Evolutionary conservation across 2,329 filamentous ascomycete species (phyloP).

Genomic region (Epichloe amarillans): DNA sequence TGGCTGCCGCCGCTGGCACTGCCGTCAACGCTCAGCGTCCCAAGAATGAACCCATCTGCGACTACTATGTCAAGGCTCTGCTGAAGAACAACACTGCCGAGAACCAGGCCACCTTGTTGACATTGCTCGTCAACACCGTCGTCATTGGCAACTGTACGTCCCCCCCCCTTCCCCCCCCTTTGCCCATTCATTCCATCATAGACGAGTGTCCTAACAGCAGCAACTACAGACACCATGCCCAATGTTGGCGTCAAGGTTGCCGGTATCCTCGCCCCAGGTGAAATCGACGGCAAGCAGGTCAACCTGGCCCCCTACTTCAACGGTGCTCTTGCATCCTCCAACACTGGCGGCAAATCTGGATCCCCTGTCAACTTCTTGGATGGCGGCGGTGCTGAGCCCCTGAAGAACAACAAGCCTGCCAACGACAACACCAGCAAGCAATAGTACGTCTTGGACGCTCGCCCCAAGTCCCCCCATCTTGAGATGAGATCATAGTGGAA

Average conservation of each 20-base stretch:
- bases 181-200: no score
- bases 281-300: conserved; percentile 35
- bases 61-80: conserved; percentile 49
- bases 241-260: conserved; percentile 39
- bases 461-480: not conserved
- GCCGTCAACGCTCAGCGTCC: conserved; percentile 30
- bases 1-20: conserved; percentile 11
- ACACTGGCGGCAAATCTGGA: conserved; percentile 30
- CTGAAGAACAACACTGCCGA: conserved; percentile 44
- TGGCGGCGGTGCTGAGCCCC: conserved; percentile 40
- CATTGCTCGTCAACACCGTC: conserved; percentile 46
- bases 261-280: conserved; percentile 42
- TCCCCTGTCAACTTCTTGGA: conserved; percentile 47
- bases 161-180: no score
- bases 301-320: conserved; percentile 48
- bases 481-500: not conserved
- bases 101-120: conserved; percentile 43
- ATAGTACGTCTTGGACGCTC: conserved; percentile 27
- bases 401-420: conserved; percentile 42
- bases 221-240: conserved; percentile 31
- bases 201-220: no score
- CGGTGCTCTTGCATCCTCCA: conserved; percentile 39
- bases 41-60: conserved; percentile 39
- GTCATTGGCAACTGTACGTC: conserved; percentile 46
- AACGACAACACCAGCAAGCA: conserved; percentile 23